Evolutionary conservation across 805 yeast species (phyloP), one percentile per base, ranked within the genome.

Genomic region (Hanseniaspora meyeri): DNA sequence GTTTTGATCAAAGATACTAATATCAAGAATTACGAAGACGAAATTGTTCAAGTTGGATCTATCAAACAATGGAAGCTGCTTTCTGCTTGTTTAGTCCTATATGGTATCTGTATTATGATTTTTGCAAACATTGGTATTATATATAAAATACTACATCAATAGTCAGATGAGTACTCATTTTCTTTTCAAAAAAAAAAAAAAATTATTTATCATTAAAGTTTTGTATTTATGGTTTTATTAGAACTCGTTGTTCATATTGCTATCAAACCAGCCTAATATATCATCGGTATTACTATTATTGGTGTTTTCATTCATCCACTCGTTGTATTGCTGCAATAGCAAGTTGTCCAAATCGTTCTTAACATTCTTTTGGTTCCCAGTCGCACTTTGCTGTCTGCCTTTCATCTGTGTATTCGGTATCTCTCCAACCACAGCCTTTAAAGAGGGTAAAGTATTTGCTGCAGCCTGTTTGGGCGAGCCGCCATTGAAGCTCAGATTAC

Each of bases 261-360:
- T 81, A 66, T 87, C 95, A 73, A 90, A 85, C 96, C 96, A 90
- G 12, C 97, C 97, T 49, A 90, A 72, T 64, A 90, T 85, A 66
- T 90, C 97, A 65, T 90, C 97, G 12, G 66, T 65, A 51, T 63
- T 64, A n/a, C 65, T 63, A 27, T 46, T 53, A n/a, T 53, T 53
- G 2, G 39, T 38, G 48, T 82, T 87, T 36, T 81, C 83, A 64
- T 87, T 89, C 65, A 83, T 77, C 95, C 95, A 87, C 34, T 88
- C 90, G 37, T 83, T 80, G 31, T 89, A 85, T 62, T 86, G 93
- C 66, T 84, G 88, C 65, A 84, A 88, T 69, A 85, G 81, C 61
- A 85, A 84, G 19, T 74, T 74, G 62, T 83, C 82, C 63, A 81
- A 51, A 29, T 62, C 67, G 12, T 49, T 49, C 29, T 48, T 49